Conservation (phyloP, 306 rosid genomes). For the Chamaecrista fasciculata region DNA sequence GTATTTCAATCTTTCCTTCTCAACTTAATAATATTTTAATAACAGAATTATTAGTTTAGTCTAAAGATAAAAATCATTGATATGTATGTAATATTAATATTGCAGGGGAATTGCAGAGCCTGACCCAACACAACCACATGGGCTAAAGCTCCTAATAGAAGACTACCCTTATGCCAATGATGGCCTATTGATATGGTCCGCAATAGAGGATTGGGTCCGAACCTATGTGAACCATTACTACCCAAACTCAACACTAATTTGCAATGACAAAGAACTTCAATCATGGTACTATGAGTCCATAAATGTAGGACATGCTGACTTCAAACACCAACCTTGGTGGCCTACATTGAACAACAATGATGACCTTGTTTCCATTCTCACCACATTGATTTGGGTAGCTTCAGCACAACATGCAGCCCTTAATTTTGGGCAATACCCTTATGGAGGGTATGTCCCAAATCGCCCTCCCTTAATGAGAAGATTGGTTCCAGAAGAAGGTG, state of each 20-base stretch:
- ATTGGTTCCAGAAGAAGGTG: conserved; percentile 8
- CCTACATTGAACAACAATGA: not conserved
- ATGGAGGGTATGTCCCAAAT: conserved; percentile 21
- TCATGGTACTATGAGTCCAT: conserved; percentile 21
- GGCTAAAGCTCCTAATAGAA: conserved; percentile 5
- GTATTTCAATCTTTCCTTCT: no score
- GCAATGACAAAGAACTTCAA: conserved; percentile 9
- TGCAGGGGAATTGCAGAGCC: conserved; percentile 11
- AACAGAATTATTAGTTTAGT: no score
- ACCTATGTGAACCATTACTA: conserved; percentile 23
- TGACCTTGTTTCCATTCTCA: not conserved
- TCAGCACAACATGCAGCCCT: conserved; percentile 21
- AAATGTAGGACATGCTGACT: conserved; percentile 12
- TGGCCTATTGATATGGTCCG: conserved; percentile 6
- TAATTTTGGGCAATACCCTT: conserved; percentile 8
- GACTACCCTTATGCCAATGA: conserved; percentile 21
- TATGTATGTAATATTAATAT: no score
- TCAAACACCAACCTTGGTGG: conserved; percentile 20
- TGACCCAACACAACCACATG: conserved; percentile 2
- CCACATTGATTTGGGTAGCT: not conserved
- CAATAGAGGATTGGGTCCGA: not conserved
- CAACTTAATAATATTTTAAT: no score
- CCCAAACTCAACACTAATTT: not conserved
- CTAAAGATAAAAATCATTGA: no score
- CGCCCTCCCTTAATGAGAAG: conserved; percentile 14